Base-by-base conservation (phyloP, 2,329 filamentous ascomycete species). In the Zymoseptoria crescenta region DNA sequence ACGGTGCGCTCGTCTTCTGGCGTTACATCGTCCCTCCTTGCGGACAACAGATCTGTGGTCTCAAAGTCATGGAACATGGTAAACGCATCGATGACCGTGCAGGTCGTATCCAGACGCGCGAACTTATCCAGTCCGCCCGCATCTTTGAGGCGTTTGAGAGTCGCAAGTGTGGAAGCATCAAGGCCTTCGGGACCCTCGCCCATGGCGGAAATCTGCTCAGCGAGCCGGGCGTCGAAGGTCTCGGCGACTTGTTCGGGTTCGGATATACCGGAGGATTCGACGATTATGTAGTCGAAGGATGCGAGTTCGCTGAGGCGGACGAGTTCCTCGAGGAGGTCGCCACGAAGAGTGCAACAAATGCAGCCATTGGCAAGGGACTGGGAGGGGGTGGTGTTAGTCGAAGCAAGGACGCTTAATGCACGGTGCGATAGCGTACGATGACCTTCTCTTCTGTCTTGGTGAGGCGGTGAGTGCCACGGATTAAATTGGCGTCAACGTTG, bases 231-330 rank as follows among this genome's bases (percentile, higher is more conserved):
- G 35, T 86, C 85, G 65, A 89, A 89, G 0, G 86, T 89, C 75
- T 89, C 87, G 0, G 87, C 87, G 0, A 90, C 87, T 65, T 89
- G 87, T 74, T 87, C 85, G 0, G 85, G 86, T 70, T 88, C 86
- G 64, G 86, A 88, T 62, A 89, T 87, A 0, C 87, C 85, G 2
- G 81, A 87, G 68, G 85, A 88, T 71, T 89, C 87, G 49, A 88
- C 87, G 48, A 89, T 76, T 27, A 89, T 82, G 69, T 90, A 89
- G 69, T 90, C 85, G 45, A 89, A 86, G 54, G 80, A 76, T 19
- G 83, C 79, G 0, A 83, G 77, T 67, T 85, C 81, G 0, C 86
- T 80, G 1, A 90, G 76, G 0, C 80, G 80, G 0, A 86, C 86
- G 0, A 90, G 79, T 69, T 90, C 87, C 60, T 87, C 83, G 0